Percentiles rank a stretch among this genome's conserved stretches.
These are phyloP conservation scores for Luffa aegyptiaca DNA, from an alignment of 306 rosid species.

Conservation along the genomic window DNA sequence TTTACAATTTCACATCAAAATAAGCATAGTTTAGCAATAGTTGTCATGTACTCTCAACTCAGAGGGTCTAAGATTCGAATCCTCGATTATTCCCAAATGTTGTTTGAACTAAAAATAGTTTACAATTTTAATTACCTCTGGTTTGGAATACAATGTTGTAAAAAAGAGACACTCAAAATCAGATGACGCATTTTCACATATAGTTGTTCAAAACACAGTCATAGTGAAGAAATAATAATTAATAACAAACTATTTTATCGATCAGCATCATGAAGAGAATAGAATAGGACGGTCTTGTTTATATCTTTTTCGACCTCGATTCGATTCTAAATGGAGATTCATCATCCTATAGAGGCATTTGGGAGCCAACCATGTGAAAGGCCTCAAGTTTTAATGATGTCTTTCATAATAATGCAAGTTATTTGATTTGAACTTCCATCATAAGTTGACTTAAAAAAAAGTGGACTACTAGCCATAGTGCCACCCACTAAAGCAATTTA, in stretches of 20 bases:
- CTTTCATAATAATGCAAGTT: slow-evolving; percentile 1
- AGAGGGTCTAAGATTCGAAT: too few species aligned
- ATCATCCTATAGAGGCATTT: neutral
- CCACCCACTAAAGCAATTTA: neutral
- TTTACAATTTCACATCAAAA: too few species aligned
- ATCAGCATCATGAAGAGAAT: neutral
- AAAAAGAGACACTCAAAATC: neutral
- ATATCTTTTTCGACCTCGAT: neutral
- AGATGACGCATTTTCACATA: neutral
- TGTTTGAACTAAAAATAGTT: too few species aligned
- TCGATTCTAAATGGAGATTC: too few species aligned
- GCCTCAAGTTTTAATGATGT: neutral
- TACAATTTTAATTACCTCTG: neutral
- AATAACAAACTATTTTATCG: too few species aligned
- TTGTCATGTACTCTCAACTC: too few species aligned
- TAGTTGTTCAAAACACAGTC: too few species aligned
- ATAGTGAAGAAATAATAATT: too few species aligned
- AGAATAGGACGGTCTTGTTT: neutral
- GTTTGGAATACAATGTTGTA: neutral
- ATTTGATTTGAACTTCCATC: neutral
- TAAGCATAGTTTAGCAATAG: too few species aligned
- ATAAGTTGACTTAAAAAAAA: neutral
- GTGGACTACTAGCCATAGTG: neutral
- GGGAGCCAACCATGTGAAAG: neutral
- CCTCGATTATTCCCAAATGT: too few species aligned